Percentiles rank a stretch among this genome's conserved stretches.
phyloP scores from a whole-genome alignment of 2,329 filamentous ascomycete species.

The Ceratocystiopsis minuta region DNA sequence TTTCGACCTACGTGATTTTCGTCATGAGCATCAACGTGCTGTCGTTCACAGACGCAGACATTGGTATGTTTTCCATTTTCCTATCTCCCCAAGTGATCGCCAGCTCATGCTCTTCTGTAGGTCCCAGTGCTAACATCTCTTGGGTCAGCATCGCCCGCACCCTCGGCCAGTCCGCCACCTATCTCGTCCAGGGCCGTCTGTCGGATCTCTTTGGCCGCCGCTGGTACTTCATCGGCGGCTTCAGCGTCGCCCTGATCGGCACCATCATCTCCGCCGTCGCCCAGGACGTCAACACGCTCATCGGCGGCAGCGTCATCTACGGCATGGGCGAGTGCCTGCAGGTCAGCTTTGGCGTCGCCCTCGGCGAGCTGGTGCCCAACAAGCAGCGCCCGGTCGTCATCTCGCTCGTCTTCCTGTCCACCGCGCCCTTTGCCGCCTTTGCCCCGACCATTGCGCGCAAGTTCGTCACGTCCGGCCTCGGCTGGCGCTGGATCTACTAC shows the following conservation, averaged over 20 bases:
- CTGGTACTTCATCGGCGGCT: constrained; percentile 22
- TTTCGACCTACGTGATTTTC: constrained; percentile 16
- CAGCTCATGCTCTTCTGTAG: neutral
- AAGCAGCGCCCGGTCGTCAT: constrained; percentile 21
- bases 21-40: constrained; percentile 19
- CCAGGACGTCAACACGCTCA: constrained; percentile 17
- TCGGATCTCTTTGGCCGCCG: constrained; percentile 21
- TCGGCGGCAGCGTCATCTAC: constrained; percentile 18
- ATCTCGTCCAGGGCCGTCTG: constrained; percentile 19
- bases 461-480: constrained; percentile 17
- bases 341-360: constrained; percentile 19
- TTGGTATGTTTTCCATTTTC: constrained; percentile 1
- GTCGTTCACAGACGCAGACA: constrained; percentile 8
- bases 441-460: constrained; percentile 20
- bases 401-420: constrained; percentile 18
- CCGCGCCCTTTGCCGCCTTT: constrained; percentile 18
- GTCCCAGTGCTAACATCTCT: constrained; percentile 17
- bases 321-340: constrained; percentile 20
- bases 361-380: constrained; percentile 24
- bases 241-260: constrained; percentile 18
- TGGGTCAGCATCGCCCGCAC: constrained; percentile 20
- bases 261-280: constrained; percentile 18
- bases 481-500: constrained; percentile 23
- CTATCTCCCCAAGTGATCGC: neutral
- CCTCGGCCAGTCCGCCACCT: constrained; percentile 18